Base-by-base conservation (phyloP, 768 basidiomycete species). In the Phallus indusiatus region DNA sequence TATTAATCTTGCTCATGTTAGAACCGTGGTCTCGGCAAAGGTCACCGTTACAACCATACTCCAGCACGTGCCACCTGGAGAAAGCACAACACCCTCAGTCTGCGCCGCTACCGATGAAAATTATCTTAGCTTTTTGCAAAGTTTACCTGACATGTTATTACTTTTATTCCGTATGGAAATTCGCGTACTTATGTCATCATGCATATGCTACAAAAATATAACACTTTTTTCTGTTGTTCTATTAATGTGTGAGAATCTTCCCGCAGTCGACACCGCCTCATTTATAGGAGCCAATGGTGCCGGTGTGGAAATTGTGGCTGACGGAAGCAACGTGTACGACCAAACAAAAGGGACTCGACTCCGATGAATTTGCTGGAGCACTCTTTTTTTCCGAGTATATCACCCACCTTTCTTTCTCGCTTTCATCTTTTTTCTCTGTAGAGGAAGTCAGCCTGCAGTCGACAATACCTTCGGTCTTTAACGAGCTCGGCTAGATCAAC, bases 21-120 rank as follows among this genome's bases (percentile, higher is more conserved):
- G 91, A 97, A 96, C 80, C 88, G 95, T 75, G 95, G 96, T 67
- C 73, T 97, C 69, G 95, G 94, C 78, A 97, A 97, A 75, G 95
- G 95, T 51, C 83, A 89, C 70, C 84, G 86, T 65, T 77, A 92
- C 90, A 96, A 97, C 78, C 91, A 97, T 72, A 84, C 86, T 48
- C 92, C 93, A 50, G 83, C 85, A 66, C 83, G 85, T 63, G 87
- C 92, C 10, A 92, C 89, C 75, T 98, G 94, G 94, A 93, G 90
- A 76, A 93, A 81, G 73, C 90, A 97, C 93, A 99, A 97, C 83
- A 96, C 94, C 16, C 88, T 91, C 81, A 87, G 84, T 73, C 81
- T 91, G 63, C 89, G 86, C 70, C 85, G 89, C 64, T 91, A 91
- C 81, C 85, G 89, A 74, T 91, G 68, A 81, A 82, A 54, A 60